Evolutionary conservation across 148 eudicot genomes (phyloP).

Genomic region (Chenopodium suecicum): DNA sequence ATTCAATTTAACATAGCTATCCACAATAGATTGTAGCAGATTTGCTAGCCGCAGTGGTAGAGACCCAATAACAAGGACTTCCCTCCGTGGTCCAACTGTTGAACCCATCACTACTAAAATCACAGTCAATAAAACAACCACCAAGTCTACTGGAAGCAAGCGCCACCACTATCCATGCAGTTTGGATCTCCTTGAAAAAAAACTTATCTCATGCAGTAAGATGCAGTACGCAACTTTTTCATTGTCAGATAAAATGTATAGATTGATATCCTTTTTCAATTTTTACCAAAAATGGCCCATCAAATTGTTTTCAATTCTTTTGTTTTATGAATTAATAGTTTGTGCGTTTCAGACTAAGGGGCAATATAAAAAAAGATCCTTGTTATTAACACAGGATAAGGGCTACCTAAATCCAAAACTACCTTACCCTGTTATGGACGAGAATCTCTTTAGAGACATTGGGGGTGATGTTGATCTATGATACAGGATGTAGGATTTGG

Average conservation of each 20-base stretch:
- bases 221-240: background rate
- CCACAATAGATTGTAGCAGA: constrained; percentile 9
- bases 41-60: constrained; percentile 13
- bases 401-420: background rate
- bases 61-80: background rate
- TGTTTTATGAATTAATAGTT: no score
- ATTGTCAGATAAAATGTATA: background rate
- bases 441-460: background rate
- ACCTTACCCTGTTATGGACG: background rate
- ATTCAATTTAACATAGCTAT: constrained; percentile 17
- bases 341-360: no score
- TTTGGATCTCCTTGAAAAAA: constrained; percentile 20
- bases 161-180: constrained; percentile 21
- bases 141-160: constrained; percentile 23
- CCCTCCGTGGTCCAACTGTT: constrained; percentile 26
- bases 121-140: constrained; percentile 10
- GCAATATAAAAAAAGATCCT: background rate
- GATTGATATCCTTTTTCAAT: background rate
- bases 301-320: no score
- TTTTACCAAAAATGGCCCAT: background rate
- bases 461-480: background rate
- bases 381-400: background rate
- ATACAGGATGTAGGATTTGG: background rate
- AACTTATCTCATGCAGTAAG: constrained; percentile 9
- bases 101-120: constrained; percentile 6